These are phyloP conservation scores for Coleophoma eucalyptorum DNA, from an alignment of 2,329 filamentous ascomycete genomes.

Conservation along the genomic window DNA sequence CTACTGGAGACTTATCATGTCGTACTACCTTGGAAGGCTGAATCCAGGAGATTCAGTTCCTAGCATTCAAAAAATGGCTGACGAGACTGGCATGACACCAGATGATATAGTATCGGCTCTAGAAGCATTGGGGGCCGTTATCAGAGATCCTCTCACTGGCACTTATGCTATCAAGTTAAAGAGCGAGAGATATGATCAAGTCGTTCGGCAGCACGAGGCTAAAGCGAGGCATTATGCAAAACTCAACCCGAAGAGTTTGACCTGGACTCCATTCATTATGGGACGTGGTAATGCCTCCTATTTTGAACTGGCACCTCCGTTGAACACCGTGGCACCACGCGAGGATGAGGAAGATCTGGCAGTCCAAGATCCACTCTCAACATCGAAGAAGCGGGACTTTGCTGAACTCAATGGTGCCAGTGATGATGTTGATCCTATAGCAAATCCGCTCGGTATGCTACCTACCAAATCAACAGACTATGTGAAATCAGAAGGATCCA, in stretches of 20 bases:
- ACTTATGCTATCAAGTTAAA: constrained; percentile 89
- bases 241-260: constrained; percentile 73
- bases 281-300: constrained; percentile 78
- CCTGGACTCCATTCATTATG: constrained; percentile 98
- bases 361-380: constrained; percentile 6
- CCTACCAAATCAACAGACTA: constrained; percentile 17
- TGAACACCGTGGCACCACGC: constrained; percentile 84
- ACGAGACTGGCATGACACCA: constrained; percentile 89
- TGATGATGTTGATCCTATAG: constrained; percentile 19
- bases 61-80: constrained; percentile 68
- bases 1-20: constrained; percentile 91
- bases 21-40: constrained; percentile 72
- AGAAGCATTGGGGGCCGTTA: constrained; percentile 83
- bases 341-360: constrained; percentile 57
- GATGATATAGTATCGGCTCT: constrained; percentile 95
- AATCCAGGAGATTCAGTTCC: constrained; percentile 47
- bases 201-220: constrained; percentile 82
- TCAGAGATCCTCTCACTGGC: constrained; percentile 84
- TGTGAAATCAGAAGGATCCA: constrained; percentile 11
- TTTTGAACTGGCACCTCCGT: constrained; percentile 75
- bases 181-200: constrained; percentile 78
- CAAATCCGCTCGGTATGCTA: constrained; percentile 22
- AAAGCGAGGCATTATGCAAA: constrained; percentile 73
- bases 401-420: constrained; percentile 16
- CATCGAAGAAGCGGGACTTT: constrained; percentile 18